Percentiles rank a stretch among this genome's conserved stretches.
Evolutionary conservation across 306 rosid species (phyloP).

Genomic region (Dalbergia oliveri): DNA sequence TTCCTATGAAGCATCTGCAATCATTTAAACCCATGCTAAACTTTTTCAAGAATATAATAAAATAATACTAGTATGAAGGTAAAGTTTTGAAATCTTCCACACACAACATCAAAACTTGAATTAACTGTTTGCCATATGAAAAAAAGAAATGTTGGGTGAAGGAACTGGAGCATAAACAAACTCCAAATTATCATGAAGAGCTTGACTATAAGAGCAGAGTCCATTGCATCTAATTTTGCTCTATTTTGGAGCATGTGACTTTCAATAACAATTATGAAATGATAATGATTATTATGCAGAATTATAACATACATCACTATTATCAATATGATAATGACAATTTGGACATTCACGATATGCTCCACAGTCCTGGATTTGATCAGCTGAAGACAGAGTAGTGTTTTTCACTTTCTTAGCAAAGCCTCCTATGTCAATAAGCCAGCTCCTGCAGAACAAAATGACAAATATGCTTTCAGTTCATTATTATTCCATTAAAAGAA

Average conservation of each 20-base stretch:
- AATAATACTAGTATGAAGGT: neutral
- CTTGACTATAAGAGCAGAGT: slow-evolving; percentile 18
- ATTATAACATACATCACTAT: slow-evolving; percentile 77
- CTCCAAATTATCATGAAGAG: slow-evolving; percentile 9
- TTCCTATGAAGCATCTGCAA: slow-evolving; percentile 17
- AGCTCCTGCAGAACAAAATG: slow-evolving; percentile 66
- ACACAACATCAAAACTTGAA: slow-evolving; percentile 19
- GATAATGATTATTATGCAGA: slow-evolving; percentile 26
- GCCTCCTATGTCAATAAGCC: slow-evolving; percentile 77
- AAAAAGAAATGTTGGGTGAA: slow-evolving; percentile 2
- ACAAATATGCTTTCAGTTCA: slow-evolving; percentile 36
- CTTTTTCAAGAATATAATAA: neutral
- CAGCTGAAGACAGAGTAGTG: slow-evolving; percentile 54
- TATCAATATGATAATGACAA: slow-evolving; percentile 67
- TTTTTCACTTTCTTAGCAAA: slow-evolving; percentile 86
- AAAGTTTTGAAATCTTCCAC: slow-evolving; percentile 25
- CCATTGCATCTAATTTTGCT: slow-evolving; percentile 10
- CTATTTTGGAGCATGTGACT: slow-evolving; percentile 3
- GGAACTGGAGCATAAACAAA: slow-evolving; percentile 12
- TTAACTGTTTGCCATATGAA: neutral
- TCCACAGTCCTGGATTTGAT: slow-evolving; percentile 75
- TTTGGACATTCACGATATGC: slow-evolving; percentile 86
- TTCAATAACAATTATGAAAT: slow-evolving; percentile 19
- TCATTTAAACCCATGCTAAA: slow-evolving; percentile 37
- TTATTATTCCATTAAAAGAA: slow-evolving; percentile 15